phyloP scores from a whole-genome alignment of 1,139 yeast genomes.

The Pichia sp. region DNA sequence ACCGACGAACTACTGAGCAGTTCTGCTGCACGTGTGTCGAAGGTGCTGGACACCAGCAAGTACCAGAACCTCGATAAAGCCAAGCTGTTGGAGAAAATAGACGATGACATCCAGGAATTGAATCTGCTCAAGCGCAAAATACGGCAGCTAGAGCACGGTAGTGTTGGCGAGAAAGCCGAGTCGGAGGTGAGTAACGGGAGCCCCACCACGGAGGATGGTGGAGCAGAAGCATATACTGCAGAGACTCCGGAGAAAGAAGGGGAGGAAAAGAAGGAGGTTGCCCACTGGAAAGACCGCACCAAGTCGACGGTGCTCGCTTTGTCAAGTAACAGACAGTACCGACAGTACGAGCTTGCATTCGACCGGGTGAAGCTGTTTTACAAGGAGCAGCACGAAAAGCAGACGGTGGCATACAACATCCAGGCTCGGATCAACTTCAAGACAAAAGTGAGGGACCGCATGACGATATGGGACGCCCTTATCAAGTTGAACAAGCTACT shows the following conservation, averaged over 20 bases:
- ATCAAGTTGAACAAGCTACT: conserved; percentile 56
- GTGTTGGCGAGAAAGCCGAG: neutral
- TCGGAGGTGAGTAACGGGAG: neutral
- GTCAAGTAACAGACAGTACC: conserved; percentile 36
- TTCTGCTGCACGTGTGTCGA: neutral
- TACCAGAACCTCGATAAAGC: conserved; percentile 28
- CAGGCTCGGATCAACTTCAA: conserved; percentile 70
- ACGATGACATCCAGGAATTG: conserved; percentile 38
- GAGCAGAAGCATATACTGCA: neutral
- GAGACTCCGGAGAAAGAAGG: conserved; percentile 12
- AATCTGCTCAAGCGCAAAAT: conserved; percentile 34
- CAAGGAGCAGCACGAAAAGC: conserved; percentile 64
- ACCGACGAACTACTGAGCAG: neutral
- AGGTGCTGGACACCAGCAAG: conserved; percentile 5
- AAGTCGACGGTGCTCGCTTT: conserved; percentile 21
- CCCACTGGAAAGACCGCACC: conserved; percentile 27
- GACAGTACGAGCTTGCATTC: conserved; percentile 68
- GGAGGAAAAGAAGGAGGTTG: neutral
- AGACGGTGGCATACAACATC: conserved; percentile 67
- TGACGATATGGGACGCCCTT: conserved; percentile 72
- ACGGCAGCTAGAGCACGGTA: conserved; percentile 17
- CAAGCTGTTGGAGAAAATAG: conserved; percentile 34
- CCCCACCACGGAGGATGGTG: neutral
- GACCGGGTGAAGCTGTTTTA: conserved; percentile 65
- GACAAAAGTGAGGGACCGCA: conserved; percentile 56